phyloP scores from a whole-genome alignment of 2,329 filamentous ascomycete species.

The Claviceps capensis region DNA sequence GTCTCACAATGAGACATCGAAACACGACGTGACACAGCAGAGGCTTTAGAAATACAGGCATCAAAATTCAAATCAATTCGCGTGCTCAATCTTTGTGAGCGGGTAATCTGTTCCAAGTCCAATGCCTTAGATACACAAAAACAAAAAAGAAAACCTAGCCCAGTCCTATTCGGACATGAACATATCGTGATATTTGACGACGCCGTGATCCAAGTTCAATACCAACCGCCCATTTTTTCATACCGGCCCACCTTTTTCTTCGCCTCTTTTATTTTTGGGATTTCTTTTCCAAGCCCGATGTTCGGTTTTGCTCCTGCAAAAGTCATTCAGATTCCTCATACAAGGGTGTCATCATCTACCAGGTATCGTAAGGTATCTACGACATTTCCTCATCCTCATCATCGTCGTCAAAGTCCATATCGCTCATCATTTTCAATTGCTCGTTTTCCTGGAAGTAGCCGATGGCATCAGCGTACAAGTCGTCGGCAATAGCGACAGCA shows the following conservation, averaged over 20 bases:
- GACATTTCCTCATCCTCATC: slow-evolving; percentile 31
- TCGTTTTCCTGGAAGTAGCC: slow-evolving; percentile 68
- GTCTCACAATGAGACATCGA: too few species aligned
- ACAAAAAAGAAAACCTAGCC: slow-evolving; percentile 9
- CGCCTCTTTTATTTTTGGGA: not conserved
- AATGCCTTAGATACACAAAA: slow-evolving; percentile 2
- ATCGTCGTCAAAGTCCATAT: slow-evolving; percentile 46
- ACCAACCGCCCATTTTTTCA: not conserved
- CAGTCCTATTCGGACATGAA: not conserved
- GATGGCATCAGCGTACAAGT: slow-evolving; percentile 77
- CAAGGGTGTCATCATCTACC: too few species aligned
- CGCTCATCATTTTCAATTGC: slow-evolving; percentile 52
- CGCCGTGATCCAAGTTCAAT: not conserved
- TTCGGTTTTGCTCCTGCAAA: too few species aligned
- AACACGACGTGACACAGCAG: too few species aligned
- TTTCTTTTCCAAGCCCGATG: too few species aligned
- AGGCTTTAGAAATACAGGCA: not conserved
- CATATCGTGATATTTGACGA: not conserved
- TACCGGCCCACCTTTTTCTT: not conserved
- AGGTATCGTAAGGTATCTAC: not conserved
- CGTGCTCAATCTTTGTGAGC: slow-evolving; percentile 5
- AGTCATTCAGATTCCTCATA: too few species aligned
- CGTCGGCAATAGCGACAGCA: slow-evolving; percentile 68
- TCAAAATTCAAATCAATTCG: not conserved
- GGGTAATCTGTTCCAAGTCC: slow-evolving; percentile 3